These are phyloP conservation scores for Corylus heterophylla DNA, from an alignment of 306 rosid species.

Conservation along the genomic window DNA sequence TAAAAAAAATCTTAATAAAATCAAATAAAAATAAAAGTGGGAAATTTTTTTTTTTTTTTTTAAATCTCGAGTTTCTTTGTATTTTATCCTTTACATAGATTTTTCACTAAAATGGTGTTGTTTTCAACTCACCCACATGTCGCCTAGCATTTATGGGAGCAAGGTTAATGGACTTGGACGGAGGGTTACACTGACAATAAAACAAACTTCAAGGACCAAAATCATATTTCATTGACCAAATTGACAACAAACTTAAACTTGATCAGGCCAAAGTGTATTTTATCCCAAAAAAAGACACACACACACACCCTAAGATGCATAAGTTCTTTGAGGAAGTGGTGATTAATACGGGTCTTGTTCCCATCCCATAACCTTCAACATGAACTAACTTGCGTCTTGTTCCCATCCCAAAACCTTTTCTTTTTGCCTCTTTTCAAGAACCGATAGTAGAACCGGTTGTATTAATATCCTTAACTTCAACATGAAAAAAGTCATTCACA, in stretches of 20 bases:
- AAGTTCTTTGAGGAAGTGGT: neutral
- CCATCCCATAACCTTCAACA: neutral
- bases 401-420: neutral
- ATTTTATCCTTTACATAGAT: too few relatives aligned
- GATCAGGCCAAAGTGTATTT: neutral
- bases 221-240: neutral
- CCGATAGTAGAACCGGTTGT: neutral
- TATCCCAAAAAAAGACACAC: neutral
- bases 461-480: neutral
- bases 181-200: neutral
- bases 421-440: neutral
- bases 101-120: neutral
- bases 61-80: too few relatives aligned
- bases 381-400: neutral
- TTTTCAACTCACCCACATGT: neutral
- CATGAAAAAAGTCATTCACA: neutral
- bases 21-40: too few relatives aligned
- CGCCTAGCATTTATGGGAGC: neutral
- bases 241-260: neutral
- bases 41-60: too few relatives aligned
- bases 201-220: neutral
- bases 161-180: neutral
- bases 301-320: neutral
- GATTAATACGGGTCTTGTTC: neutral
- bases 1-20: neutral